Base-by-base conservation (phyloP, 2,329 filamentous ascomycete species). In the Diaporthe citrichinensis region DNA sequence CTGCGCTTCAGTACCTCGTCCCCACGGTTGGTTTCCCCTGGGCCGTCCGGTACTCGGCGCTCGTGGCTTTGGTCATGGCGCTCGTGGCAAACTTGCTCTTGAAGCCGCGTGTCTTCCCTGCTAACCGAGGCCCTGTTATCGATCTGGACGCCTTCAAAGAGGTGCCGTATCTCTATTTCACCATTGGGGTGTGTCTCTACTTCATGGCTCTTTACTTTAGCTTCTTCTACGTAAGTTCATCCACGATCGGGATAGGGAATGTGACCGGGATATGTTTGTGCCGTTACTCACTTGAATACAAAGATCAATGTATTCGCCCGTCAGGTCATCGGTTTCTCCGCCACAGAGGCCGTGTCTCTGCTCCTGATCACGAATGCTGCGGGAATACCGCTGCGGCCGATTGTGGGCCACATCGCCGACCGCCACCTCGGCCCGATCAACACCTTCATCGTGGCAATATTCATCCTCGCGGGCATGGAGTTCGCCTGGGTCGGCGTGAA, bases 21-120 rank as follows among this genome's bases (percentile, higher is more conserved):
- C 68, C 68, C 9, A 31, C 0, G 23, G 36, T 71, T 15, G 93
- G 93, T 0, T 94, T 93, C 79, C 86, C 87, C 2, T 94, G 92
- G 91, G 92, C 92, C 0, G 88, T 93, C 39, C 86, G 92, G 2
- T 88, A 89, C 4, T 84, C 91, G 28, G 91, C 88, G 0, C 90
- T 94, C 76, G 87, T 94, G 65, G 90, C 90, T 34, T 79, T 93
- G 9, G 86, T 84, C 14, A 86, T 84, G 28, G 80, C 86, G 8
- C 78, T 86, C 14, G 78, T 84, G 2, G 79, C 87, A 58, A 78
- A 86, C 5, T 81, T 88, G 71, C 77, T 86, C n/a, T 81, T 90
- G 74, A 87, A 84, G 69, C 87, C 88, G 59, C 83, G 86, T 36
- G 80, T 87, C 9, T 84, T 84, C 17, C 86, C 87, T 20, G 83